phyloP scores from a whole-genome alignment of 768 basidiomycete genomes.

The Lactarius hengduanensis region DNA sequence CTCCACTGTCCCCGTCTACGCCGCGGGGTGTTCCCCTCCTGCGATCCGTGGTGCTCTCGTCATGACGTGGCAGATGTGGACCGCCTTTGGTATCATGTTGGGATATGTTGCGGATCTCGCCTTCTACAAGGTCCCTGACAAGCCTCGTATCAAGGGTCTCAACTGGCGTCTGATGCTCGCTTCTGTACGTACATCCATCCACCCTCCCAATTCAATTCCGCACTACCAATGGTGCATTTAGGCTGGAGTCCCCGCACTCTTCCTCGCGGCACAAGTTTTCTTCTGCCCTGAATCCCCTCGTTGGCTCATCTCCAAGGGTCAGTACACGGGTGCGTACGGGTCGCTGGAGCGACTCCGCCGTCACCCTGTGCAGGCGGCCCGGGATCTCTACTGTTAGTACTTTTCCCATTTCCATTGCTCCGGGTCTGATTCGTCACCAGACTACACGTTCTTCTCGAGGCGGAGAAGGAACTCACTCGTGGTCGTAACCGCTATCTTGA shows the following conservation, averaged over 20 bases:
- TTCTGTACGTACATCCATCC: slow-evolving; percentile 52
- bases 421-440: slow-evolving; percentile 28
- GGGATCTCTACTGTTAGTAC: slow-evolving; percentile 63
- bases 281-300: slow-evolving; percentile 70
- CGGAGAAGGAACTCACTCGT: slow-evolving; percentile 57
- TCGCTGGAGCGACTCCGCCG: slow-evolving; percentile 64
- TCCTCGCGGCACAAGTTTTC: slow-evolving; percentile 45
- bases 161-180: slow-evolving; percentile 83
- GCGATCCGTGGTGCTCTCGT: slow-evolving; percentile 84
- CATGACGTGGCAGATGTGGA: slow-evolving; percentile 92
- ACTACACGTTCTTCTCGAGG: slow-evolving; percentile 67
- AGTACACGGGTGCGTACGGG: slow-evolving; percentile 64
- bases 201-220: background rate
- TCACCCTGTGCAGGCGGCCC: slow-evolving; percentile 70
- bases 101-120: slow-evolving; percentile 67
- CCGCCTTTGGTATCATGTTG: slow-evolving; percentile 79
- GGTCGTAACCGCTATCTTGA: slow-evolving; percentile 59
- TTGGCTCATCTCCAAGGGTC: slow-evolving; percentile 80
- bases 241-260: slow-evolving; percentile 44
- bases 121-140: slow-evolving; percentile 53
- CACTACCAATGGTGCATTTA: slow-evolving; percentile 5
- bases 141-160: slow-evolving; percentile 51
- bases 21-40: slow-evolving; percentile 78
- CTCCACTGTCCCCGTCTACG: slow-evolving; percentile 61
- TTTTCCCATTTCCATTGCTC: background rate